A percentile compares a stretch with the other conserved stretches of the same genome.
These are phyloP conservation scores for Populus hybrid DNA, from an alignment of 441 rosid genomes.

Conservation along the genomic window DNA sequence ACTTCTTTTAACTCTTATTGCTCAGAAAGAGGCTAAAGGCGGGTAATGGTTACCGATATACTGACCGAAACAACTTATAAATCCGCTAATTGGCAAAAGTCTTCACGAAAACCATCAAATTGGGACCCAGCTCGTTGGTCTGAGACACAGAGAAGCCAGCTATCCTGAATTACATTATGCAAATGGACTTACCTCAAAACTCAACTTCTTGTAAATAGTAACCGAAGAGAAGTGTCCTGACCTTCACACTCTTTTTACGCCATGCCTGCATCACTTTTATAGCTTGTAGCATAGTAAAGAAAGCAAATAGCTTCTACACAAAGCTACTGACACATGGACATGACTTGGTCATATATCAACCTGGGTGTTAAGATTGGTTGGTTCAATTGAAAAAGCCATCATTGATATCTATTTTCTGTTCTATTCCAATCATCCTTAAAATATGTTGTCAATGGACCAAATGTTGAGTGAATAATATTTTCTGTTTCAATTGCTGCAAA, in stretches of 20 bases:
- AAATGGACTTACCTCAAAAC: background rate
- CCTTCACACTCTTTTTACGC: background rate
- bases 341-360: background rate
- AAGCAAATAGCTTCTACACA: background rate
- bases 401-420: background rate
- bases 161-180: background rate
- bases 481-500: background rate
- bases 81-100: background rate
- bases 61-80: background rate
- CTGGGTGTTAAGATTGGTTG: background rate
- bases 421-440: background rate
- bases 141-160: background rate
- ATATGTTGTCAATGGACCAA: background rate
- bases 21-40: background rate
- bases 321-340: background rate
- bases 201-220: background rate
- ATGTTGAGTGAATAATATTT: background rate
- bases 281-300: background rate
- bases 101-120: background rate
- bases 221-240: background rate
- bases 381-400: background rate
- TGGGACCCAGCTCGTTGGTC: background rate
- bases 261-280: background rate
- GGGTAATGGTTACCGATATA: background rate
- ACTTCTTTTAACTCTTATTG: conserved; percentile 3